Evolutionary conservation across 129 eudicot species (phyloP).

Genomic region (Helianthus tuberosus): DNA sequence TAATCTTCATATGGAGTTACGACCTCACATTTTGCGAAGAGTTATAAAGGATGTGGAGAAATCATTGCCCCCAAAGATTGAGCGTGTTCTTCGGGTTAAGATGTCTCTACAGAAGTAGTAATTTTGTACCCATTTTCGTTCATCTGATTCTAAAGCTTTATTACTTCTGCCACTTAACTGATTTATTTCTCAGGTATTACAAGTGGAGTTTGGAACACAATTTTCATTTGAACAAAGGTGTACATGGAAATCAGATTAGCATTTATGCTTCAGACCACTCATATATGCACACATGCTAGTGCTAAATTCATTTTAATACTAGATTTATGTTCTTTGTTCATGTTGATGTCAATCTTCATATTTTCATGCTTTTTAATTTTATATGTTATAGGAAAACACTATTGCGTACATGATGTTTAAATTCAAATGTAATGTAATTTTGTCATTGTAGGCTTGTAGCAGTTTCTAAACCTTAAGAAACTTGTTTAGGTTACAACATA

Average conservation of each 20-base stretch:
- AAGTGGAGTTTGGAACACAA: constrained; percentile 99
- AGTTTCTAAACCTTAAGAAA: not conserved
- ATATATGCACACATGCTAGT: not conserved
- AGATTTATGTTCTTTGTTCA: not conserved
- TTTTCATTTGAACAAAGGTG: constrained; percentile 96
- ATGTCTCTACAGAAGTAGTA: constrained; percentile 99
- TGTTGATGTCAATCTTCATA: not conserved
- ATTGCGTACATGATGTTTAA: not conserved
- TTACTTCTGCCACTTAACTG: not conserved
- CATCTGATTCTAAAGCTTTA: constrained; percentile 11
- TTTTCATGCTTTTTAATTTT: not conserved
- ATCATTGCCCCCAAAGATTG: constrained; percentile 98
- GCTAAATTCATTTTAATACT: not conserved
- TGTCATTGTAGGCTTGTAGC: not conserved
- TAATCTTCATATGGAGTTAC: constrained; percentile 93
- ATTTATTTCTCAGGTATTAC: constrained; percentile 64
- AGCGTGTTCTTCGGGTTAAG: constrained; percentile 96
- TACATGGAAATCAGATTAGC: constrained; percentile 95
- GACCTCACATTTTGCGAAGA: constrained; percentile 97
- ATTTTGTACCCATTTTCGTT: constrained; percentile 12
- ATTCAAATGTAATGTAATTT: not conserved
- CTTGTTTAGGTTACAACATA: not conserved
- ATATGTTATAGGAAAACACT: not conserved
- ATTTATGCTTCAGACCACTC: not conserved
- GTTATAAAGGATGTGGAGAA: constrained; percentile 99